phyloP scores from a whole-genome alignment of 2,329 filamentous ascomycete genomes.

The Eutypa lata region DNA sequence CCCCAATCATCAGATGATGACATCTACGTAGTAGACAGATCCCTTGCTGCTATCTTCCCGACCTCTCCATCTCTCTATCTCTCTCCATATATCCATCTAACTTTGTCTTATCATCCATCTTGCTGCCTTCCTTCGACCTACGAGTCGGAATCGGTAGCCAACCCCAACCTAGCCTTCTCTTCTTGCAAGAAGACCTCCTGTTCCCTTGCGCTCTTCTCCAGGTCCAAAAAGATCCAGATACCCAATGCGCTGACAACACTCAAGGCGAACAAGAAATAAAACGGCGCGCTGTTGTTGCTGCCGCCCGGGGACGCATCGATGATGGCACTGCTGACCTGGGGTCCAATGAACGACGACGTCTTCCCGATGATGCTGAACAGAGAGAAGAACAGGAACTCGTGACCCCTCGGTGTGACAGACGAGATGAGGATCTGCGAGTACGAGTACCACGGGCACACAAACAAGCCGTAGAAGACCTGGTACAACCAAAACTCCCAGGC shows the following conservation, averaged over 20 bases:
- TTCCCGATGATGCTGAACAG: constrained; percentile 68
- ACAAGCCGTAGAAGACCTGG: constrained; percentile 58
- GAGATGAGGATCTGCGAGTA: constrained; percentile 71
- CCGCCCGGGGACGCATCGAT: constrained; percentile 56
- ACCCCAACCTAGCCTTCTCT: constrained; percentile 23
- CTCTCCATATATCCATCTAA: no score
- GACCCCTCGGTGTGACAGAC: constrained; percentile 64
- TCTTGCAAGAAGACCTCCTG: constrained; percentile 52
- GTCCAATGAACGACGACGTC: constrained; percentile 65
- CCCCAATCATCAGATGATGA: no score
- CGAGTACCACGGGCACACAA: constrained; percentile 68
- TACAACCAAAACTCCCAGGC: constrained; percentile 45
- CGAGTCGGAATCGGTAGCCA: no score
- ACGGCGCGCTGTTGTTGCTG: constrained; percentile 59
- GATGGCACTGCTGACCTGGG: constrained; percentile 65
- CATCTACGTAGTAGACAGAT: no score
- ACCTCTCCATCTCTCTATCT: no score
- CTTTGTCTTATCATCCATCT: no score
- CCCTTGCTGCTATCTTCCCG: no score
- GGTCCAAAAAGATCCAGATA: constrained; percentile 54
- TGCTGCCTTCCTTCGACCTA: no score
- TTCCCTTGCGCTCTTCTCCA: constrained; percentile 58
- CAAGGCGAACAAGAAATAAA: constrained; percentile 63
- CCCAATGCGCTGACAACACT: constrained; percentile 52
- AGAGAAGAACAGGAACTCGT: constrained; percentile 69